phyloP scores from a whole-genome alignment of 768 basidiomycete species.

The Dendrothele bispora region DNA sequence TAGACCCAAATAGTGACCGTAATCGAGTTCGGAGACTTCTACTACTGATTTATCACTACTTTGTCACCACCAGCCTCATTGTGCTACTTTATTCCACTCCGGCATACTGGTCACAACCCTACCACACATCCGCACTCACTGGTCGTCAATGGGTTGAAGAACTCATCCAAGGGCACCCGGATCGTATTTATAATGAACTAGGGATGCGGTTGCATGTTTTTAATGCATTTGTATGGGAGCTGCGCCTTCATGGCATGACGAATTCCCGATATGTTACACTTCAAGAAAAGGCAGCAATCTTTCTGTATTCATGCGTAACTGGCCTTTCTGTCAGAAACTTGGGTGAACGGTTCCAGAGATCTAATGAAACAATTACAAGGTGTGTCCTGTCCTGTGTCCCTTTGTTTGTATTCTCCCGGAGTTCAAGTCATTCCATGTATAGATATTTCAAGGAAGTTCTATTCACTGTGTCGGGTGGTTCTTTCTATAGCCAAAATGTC shows the following conservation, averaged over 20 bases:
- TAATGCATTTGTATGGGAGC: slow-evolving; percentile 5
- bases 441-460: slow-evolving; percentile 9
- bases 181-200: slow-evolving; percentile 14
- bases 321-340: slow-evolving; percentile 14
- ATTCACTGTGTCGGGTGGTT: slow-evolving; percentile 5
- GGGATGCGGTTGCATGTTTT: slow-evolving; percentile 18
- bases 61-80: neutral
- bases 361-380: slow-evolving; percentile 19
- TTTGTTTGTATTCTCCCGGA: neutral
- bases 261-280: slow-evolving; percentile 10
- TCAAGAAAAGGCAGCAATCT: slow-evolving; percentile 16
- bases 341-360: slow-evolving; percentile 21
- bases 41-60: too few species aligned
- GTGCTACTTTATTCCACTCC: slow-evolving; percentile 2
- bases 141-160: slow-evolving; percentile 19
- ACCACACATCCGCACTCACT: slow-evolving; percentile 19
- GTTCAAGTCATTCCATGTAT: neutral
- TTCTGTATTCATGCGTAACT: slow-evolving; percentile 15
- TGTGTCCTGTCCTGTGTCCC: slow-evolving; percentile 5
- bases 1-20: too few species aligned
- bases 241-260: neutral
- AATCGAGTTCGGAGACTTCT: too few species aligned
- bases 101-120: slow-evolving; percentile 9
- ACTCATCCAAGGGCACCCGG: slow-evolving; percentile 15
- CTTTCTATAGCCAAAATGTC: slow-evolving; percentile 19